These are phyloP conservation scores for Naganishia vishniacii DNA, from an alignment of 768 basidiomycete species.

Conservation along the genomic window DNA sequence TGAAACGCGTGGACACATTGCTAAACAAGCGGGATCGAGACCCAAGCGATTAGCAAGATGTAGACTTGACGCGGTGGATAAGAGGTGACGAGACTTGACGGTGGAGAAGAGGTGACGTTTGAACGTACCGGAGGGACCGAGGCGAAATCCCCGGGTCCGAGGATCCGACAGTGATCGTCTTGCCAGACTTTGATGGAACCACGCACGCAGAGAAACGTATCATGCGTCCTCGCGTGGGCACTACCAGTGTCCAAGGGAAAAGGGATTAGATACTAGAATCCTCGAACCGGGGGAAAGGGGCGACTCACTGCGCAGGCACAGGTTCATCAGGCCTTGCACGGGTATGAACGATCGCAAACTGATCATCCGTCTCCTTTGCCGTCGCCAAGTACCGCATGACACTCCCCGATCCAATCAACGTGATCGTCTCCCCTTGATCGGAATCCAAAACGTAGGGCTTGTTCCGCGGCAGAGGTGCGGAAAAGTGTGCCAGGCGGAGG, in stretches of 20 bases:
- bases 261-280: too few species aligned
- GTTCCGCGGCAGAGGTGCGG: constrained; percentile 18
- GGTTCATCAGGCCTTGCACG: constrained; percentile 23
- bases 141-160: constrained; percentile 24
- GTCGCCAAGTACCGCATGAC: constrained; percentile 26
- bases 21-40: background rate
- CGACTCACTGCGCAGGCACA: constrained; percentile 26
- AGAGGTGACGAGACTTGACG: background rate
- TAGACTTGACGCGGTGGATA: too few species aligned
- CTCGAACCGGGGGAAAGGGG: too few species aligned
- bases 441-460: constrained; percentile 26
- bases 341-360: constrained; percentile 25
- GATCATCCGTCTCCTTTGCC: constrained; percentile 21
- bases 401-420: constrained; percentile 22
- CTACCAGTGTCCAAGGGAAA: background rate
- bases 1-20: constrained; percentile 23
- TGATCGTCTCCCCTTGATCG: constrained; percentile 26
- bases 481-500: constrained; percentile 20
- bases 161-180: constrained; percentile 26
- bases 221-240: constrained; percentile 25
- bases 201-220: constrained; percentile 20
- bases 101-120: too few species aligned
- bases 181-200: constrained; percentile 24
- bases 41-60: too few species aligned
- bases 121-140: constrained; percentile 23